phyloP scores from a whole-genome alignment of 805 yeast species.

The Yarrowia hollandica region DNA sequence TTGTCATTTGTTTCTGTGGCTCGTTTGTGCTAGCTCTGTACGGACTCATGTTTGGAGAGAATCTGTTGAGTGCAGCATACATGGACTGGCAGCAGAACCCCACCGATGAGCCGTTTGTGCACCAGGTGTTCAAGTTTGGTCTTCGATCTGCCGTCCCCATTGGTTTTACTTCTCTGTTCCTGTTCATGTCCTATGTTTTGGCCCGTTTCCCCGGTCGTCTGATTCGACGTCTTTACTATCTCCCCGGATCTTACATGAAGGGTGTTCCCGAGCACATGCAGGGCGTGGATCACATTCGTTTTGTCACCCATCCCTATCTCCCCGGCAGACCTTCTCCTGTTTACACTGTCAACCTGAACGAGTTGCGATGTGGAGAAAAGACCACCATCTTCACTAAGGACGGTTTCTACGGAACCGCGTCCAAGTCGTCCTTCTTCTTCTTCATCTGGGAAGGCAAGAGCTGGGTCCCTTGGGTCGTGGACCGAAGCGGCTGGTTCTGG shows the following conservation, averaged over 20 bases:
- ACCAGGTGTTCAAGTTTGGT: constrained; percentile 43
- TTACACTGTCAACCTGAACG: constrained; percentile 60
- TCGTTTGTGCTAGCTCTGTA: constrained; percentile 73
- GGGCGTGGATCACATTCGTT: constrained; percentile 52
- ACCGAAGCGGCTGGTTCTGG: constrained; percentile 88
- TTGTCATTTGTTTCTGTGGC: constrained; percentile 64
- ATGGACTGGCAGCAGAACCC: constrained; percentile 55
- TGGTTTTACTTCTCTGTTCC: constrained; percentile 42
- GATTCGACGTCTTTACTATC: constrained; percentile 71
- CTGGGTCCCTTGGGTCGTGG: constrained; percentile 71
- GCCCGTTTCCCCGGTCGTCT: constrained; percentile 66
- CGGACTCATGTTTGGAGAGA: constrained; percentile 53
- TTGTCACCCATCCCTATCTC: constrained; percentile 71
- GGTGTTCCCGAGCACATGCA: constrained; percentile 26
- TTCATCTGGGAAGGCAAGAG: constrained; percentile 60
- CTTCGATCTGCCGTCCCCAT: constrained; percentile 44
- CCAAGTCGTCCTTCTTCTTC: constrained; percentile 70
- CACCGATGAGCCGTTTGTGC: constrained; percentile 46
- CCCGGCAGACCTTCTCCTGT: constrained; percentile 80
- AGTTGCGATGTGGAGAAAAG: constrained; percentile 55
- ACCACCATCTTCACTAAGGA: constrained; percentile 82
- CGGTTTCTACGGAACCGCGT: constrained; percentile 83
- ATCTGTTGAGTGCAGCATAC: constrained; percentile 54
- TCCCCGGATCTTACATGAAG: constrained; percentile 48
- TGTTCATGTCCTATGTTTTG: constrained; percentile 48